Conservation (phyloP, 192 early-diverging fungal genomes). For the Bifiguratus adelaidae region DNA sequence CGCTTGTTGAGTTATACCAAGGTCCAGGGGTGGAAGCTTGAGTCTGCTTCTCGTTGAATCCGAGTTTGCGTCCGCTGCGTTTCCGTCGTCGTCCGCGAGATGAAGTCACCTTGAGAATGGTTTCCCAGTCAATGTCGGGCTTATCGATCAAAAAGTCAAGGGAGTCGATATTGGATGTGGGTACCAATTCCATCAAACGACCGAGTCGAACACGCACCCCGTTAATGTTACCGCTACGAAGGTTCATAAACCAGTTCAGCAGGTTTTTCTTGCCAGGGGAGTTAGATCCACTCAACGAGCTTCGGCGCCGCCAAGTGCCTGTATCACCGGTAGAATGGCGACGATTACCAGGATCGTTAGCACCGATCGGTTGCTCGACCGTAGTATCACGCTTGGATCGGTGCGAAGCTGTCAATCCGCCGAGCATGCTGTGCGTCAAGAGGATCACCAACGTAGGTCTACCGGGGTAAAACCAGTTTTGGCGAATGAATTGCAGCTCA, state of each 20-base stretch:
- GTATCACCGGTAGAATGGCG: not conserved
- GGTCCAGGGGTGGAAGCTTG: conserved; percentile 33
- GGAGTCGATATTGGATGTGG: conserved; percentile 65
- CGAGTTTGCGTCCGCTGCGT: conserved; percentile 20
- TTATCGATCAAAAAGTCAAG: conserved; percentile 75
- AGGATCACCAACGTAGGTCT: conserved; percentile 70
- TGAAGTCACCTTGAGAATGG: conserved; percentile 30
- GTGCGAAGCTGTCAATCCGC: conserved; percentile 31
- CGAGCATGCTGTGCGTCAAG: conserved; percentile 74
- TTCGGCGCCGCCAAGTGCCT: not conserved
- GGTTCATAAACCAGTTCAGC: conserved; percentile 76
- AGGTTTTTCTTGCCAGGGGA: conserved; percentile 47
- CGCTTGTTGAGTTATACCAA: not conserved
- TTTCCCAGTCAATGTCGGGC: conserved; percentile 39
- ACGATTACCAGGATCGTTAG: conserved; percentile 10
- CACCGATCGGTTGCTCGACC: too few species aligned
- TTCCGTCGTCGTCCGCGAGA: conserved; percentile 19
- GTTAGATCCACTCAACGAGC: conserved; percentile 4
- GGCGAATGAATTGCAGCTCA: conserved; percentile 62
- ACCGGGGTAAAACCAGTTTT: conserved; percentile 61
- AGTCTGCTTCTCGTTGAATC: conserved; percentile 31
- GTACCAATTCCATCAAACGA: conserved; percentile 65
- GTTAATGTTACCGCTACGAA: conserved; percentile 53
- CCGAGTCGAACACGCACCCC: conserved; percentile 66
- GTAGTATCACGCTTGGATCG: too few species aligned